These are phyloP conservation scores for Podospora sp. DNA, from an alignment of 495 filamentous ascomycete species.

Conservation along the genomic window DNA sequence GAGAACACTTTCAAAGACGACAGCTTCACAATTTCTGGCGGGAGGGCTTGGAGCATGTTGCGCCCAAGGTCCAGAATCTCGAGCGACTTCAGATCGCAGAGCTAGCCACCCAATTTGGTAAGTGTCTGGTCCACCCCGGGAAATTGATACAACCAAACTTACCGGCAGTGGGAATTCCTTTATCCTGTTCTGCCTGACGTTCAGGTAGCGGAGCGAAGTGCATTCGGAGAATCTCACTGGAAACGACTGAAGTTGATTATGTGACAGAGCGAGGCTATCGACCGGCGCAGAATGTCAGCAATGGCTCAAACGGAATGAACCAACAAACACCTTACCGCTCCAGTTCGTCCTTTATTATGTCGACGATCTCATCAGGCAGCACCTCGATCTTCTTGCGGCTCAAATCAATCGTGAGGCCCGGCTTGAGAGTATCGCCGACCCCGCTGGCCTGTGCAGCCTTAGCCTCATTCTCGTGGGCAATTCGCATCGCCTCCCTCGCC, in stretches of 20 bases:
- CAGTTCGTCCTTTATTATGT: conserved; percentile 89
- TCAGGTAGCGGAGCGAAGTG: conserved; percentile 89
- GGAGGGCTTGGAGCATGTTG: conserved; percentile 77
- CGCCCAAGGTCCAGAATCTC: conserved; percentile 91
- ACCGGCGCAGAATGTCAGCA: conserved; percentile 1
- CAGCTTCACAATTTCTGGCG: conserved; percentile 76
- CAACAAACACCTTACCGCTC: conserved; percentile 64
- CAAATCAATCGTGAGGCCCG: conserved; percentile 83
- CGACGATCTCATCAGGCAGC: conserved; percentile 86
- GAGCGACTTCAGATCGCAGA: conserved; percentile 80
- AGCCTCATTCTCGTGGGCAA: conserved; percentile 68
- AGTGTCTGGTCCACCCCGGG: conserved; percentile 11
- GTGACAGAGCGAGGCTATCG: conserved; percentile 78
- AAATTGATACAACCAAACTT: conserved; percentile 39
- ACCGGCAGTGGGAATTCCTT: conserved; percentile 85
- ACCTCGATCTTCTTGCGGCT: conserved; percentile 77
- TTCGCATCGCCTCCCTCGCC: conserved; percentile 66
- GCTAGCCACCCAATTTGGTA: conserved; percentile 36
- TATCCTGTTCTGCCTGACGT: conserved; percentile 84
- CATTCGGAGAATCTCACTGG: conserved; percentile 83
- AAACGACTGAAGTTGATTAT: conserved; percentile 81
- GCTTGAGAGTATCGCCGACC: conserved; percentile 70
- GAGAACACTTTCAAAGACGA: conserved; percentile 76
- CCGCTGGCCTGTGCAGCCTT: conserved; percentile 68
- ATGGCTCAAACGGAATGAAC: conserved; percentile 13